Evolutionary conservation across 1,139 yeast genomes (phyloP).

Genomic region (Diutina neorugosa): DNA sequence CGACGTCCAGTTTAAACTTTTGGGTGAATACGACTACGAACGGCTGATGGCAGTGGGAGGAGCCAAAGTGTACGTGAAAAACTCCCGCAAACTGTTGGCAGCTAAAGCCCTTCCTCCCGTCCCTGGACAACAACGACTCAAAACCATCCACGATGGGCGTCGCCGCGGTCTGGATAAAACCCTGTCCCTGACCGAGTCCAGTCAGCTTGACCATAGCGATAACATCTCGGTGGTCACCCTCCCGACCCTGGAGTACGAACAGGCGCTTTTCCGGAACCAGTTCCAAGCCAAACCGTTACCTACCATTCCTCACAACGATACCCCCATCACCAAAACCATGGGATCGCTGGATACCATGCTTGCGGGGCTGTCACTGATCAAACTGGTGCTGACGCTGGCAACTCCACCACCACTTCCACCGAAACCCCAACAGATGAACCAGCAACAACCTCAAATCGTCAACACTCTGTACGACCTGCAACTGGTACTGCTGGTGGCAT

Average conservation of each 20-base stretch:
- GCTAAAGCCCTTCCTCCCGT: not conserved
- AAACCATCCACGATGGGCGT: not conserved
- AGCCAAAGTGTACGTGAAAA: slow-evolving; percentile 17
- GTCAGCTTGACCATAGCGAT: not conserved
- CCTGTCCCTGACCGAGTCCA: not conserved
- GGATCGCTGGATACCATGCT: not conserved
- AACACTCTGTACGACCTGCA: slow-evolving; percentile 3
- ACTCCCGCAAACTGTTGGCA: not conserved
- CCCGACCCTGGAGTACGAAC: slow-evolving; percentile 44
- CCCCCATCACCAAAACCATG: not conserved
- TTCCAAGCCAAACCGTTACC: slow-evolving; percentile 26
- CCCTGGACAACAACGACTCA: not conserved
- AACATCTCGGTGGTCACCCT: slow-evolving; percentile 30
- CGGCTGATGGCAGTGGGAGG: slow-evolving; percentile 21
- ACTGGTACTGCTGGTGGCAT: not conserved
- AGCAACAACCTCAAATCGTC: not conserved
- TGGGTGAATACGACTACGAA: slow-evolving; percentile 59
- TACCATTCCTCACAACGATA: not conserved
- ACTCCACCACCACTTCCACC: slow-evolving; percentile 3
- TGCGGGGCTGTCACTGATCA: not conserved
- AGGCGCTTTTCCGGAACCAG: slow-evolving; percentile 40
- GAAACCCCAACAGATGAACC: slow-evolving; percentile 1
- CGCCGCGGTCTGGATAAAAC: not conserved
- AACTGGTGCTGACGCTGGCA: slow-evolving; percentile 1
- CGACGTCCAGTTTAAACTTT: slow-evolving; percentile 47